A percentile compares a stretch with the other conserved stretches of the same genome.
Evolutionary conservation across 2,329 filamentous ascomycete species (phyloP).

Genomic region (Kalmusia sp.): DNA sequence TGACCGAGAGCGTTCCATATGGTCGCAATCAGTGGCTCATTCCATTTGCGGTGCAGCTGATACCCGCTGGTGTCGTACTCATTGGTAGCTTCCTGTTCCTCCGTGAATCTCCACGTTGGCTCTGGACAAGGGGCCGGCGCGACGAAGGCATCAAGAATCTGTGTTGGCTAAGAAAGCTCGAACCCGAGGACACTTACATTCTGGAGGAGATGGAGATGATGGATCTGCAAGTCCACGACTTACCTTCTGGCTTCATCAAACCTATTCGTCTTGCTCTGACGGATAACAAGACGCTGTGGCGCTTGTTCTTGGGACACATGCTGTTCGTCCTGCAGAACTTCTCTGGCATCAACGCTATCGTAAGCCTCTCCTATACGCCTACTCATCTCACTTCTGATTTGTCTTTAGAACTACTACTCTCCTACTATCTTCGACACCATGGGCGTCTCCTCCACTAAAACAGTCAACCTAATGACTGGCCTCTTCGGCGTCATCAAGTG

Average conservation of each 20-base stretch:
- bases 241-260: slow-evolving; percentile 73
- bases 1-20: not conserved
- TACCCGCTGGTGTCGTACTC: slow-evolving; percentile 67
- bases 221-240: slow-evolving; percentile 72
- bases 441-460: slow-evolving; percentile 67
- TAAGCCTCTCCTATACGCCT: not conserved
- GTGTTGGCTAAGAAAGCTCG: slow-evolving; percentile 70
- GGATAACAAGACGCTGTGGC: slow-evolving; percentile 66
- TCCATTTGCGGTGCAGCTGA: slow-evolving; percentile 68
- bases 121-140: slow-evolving; percentile 50
- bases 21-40: slow-evolving; percentile 54
- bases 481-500: slow-evolving; percentile 72
- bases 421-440: slow-evolving; percentile 73
- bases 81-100: slow-evolving; percentile 51
- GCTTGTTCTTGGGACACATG: slow-evolving; percentile 75
- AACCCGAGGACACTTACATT: slow-evolving; percentile 68
- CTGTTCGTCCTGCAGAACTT: slow-evolving; percentile 86
- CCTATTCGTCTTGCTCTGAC: slow-evolving; percentile 34
- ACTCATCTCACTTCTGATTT: not conserved
- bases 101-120: slow-evolving; percentile 53
- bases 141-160: slow-evolving; percentile 52
- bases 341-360: slow-evolving; percentile 73
- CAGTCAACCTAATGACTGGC: slow-evolving; percentile 72
- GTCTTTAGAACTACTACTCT: slow-evolving; percentile 69
- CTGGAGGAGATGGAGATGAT: slow-evolving; percentile 76